Conservation (phyloP, 2,329 filamentous ascomycete genomes). For the Fusarium penzigii region DNA sequence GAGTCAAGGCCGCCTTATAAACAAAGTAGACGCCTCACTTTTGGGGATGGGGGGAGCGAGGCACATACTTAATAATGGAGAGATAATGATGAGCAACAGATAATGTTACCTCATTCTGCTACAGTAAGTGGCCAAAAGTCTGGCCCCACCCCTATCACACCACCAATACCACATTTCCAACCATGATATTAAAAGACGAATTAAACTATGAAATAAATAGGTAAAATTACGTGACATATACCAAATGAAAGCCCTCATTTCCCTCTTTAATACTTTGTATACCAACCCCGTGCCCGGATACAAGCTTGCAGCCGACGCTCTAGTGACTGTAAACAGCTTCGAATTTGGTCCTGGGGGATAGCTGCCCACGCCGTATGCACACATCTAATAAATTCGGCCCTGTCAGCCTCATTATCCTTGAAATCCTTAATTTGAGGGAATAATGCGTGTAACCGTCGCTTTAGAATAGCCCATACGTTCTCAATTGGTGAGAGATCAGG, state of each 20-base stretch:
- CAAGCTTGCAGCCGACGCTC: neutral
- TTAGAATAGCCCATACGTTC: neutral
- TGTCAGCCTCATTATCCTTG: neutral
- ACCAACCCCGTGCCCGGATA: slow-evolving; percentile 1
- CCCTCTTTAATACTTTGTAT: slow-evolving; percentile 4
- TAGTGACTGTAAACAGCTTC: slow-evolving; percentile 1
- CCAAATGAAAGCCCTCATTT: neutral
- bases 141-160: neutral
- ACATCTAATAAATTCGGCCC: neutral
- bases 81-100: no score
- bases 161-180: neutral
- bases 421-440: neutral
- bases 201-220: neutral
- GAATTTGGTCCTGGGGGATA: neutral
- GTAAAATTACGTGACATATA: neutral
- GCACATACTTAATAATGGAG: no score
- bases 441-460: neutral
- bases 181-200: neutral
- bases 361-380: neutral
- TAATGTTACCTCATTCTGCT: no score
- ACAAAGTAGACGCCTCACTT: no score
- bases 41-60: no score
- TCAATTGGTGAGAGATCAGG: slow-evolving; percentile 1
- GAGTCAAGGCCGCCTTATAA: no score
- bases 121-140: neutral